phyloP scores from a whole-genome alignment of 257 asterid species.

The Solanum chmielewskii region DNA sequence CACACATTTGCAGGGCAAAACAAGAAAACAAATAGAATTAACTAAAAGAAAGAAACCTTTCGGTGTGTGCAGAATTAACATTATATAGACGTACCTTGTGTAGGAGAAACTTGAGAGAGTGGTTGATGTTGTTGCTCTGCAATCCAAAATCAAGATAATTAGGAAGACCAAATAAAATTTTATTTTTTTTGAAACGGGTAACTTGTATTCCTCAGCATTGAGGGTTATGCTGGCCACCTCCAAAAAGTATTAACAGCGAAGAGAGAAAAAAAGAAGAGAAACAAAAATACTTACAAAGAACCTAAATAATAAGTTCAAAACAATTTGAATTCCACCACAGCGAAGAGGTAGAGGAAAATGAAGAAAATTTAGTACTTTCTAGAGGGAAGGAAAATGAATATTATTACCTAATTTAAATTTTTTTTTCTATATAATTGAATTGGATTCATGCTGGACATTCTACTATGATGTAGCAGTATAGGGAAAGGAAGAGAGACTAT shows the following conservation, averaged over 20 bases:
- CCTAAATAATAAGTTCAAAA: neutral
- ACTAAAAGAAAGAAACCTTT: neutral
- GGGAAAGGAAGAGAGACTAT: neutral
- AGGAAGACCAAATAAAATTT: neutral
- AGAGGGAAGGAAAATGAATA: neutral
- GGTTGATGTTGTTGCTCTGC: neutral
- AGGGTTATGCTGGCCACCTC: neutral
- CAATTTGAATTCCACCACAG: neutral
- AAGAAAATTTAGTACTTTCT: neutral
- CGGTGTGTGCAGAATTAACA: neutral
- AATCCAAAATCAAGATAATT: neutral
- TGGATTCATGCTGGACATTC: neutral
- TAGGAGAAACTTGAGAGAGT: neutral
- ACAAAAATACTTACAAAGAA: neutral
- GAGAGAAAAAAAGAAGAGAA: neutral
- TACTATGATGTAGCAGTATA: neutral
- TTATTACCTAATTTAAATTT: neutral
- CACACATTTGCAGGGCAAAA: neutral
- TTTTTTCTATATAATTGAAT: neutral
- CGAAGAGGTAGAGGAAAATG: neutral
- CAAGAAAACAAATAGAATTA: neutral
- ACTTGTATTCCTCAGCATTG: neutral
- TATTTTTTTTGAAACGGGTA: neutral
- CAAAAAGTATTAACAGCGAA: neutral
- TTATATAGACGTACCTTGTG: neutral